Percentiles rank a stretch among this genome's conserved stretches.
Conservation (phyloP, 345 rosid species). For the Clarkia xantiana region DNA sequence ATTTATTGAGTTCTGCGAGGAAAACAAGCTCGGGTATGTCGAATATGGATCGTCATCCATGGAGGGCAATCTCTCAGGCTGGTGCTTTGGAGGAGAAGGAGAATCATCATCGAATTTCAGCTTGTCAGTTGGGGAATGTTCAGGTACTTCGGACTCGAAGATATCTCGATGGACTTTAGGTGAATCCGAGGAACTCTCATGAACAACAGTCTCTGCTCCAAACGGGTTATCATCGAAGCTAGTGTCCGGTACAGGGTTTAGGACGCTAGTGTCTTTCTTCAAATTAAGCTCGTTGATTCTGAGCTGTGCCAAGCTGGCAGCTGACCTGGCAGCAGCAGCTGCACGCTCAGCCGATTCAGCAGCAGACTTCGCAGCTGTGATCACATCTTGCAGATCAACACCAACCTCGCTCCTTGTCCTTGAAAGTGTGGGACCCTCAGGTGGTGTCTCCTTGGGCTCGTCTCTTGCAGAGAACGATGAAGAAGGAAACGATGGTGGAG, state of each 20-base stretch:
- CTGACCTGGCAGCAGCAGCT: slow-evolving; percentile 81
- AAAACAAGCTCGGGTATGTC: slow-evolving; percentile 71
- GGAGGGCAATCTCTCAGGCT: slow-evolving; percentile 50
- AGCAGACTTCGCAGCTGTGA: slow-evolving; percentile 82
- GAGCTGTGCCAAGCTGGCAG: slow-evolving; percentile 81
- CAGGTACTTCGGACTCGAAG: slow-evolving; percentile 10
- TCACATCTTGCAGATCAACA: slow-evolving; percentile 64
- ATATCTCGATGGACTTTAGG: slow-evolving; percentile 6
- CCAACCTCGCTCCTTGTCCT: slow-evolving; percentile 24
- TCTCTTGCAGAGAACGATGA: slow-evolving; percentile 5
- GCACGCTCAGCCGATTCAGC: slow-evolving; percentile 86
- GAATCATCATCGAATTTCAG: slow-evolving; percentile 4
- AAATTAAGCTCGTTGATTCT: slow-evolving; percentile 50
- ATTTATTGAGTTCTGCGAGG: slow-evolving; percentile 18
- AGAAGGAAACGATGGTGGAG: slow-evolving; percentile 32
- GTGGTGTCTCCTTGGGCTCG: background rate
- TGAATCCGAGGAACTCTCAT: slow-evolving; percentile 1
- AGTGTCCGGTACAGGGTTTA: too few species aligned
- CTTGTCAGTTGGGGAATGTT: slow-evolving; percentile 22
- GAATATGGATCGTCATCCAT: slow-evolving; percentile 68
- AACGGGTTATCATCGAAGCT: too few species aligned
- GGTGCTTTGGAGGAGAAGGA: slow-evolving; percentile 18
- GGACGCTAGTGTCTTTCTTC: slow-evolving; percentile 22
- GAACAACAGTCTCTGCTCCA: too few species aligned
- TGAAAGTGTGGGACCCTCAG: slow-evolving; percentile 11